Base-by-base conservation (phyloP, 108 stramenopile genomes). In the Tribonema minus region DNA sequence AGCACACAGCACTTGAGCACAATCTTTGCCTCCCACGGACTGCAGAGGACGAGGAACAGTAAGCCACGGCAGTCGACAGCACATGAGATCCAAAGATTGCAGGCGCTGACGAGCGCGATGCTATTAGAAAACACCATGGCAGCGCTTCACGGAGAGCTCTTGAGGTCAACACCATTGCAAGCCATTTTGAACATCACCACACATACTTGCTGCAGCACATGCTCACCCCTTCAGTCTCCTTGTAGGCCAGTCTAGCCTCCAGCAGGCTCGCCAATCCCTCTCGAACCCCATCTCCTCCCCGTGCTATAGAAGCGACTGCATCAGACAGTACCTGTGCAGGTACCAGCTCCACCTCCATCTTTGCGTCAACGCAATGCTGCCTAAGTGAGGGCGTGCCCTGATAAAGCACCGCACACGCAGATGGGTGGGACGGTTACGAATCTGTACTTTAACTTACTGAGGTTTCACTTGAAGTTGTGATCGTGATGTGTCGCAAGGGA, bases 231-330 rank as follows among this genome's bases (percentile, higher is more conserved):
- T 39, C 27, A 0, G 30, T 40, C 3, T 64, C 30, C n/a, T 38
- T 25, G 32, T 73, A 73, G 0, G 62, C 72, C 23, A 34, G 15
- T 28, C 38, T 73, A 4, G 72, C 72, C 39, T 58, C 59, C 62
- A 73, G 32, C 9, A 73, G 26, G 34, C 62, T 73, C 12, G 36
- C 72, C 29, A 73, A 61, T 27, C 72, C 72, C 39, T 64, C 72
- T 28, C 63, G 72, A 73, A 73, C 72, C 23, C 72, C 72, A 73
- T 64, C 72, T 0, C 62, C 72, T 28, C 72, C 72, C 0, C 35
- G 6, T 7, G 62, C 61, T 1, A 73, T 64, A 35, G 62, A 64
- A 2, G 62, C 29, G 32, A 37, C 37, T 29, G 72, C 72, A 15
- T 58, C 72, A 27, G 0, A 2, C 27, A 73, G 62, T 62, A 38